These are phyloP conservation scores for Galeopsis tetrahit DNA, from an alignment of 257 asterid genomes.

Conservation along the genomic window DNA sequence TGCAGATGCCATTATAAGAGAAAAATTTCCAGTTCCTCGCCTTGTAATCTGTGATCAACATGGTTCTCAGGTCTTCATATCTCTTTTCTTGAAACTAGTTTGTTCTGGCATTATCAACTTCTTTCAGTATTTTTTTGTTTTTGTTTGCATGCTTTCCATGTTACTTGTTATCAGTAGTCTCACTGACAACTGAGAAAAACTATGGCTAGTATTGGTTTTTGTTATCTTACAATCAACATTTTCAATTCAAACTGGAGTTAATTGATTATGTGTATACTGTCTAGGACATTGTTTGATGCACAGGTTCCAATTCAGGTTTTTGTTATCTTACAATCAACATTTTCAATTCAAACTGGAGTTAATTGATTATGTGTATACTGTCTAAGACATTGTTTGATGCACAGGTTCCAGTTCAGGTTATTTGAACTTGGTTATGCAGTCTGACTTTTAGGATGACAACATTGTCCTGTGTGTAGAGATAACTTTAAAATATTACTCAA, in stretches of 20 bases:
- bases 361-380: conserved; percentile 14
- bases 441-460: not conserved
- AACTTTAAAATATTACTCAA: not conserved
- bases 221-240: not conserved
- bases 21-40: conserved; percentile 98
- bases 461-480: not conserved
- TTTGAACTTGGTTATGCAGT: conserved; percentile 20
- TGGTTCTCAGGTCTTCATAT: conserved; percentile 80
- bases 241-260: not conserved
- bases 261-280: conserved; percentile 17
- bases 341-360: not conserved
- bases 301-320: not conserved
- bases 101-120: conserved; percentile 23
- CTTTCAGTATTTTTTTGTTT: conserved; percentile 5
- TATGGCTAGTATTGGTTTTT: not conserved
- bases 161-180: conserved; percentile 18
- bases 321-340: not conserved
- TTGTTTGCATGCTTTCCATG: conserved; percentile 18
- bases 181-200: not conserved
- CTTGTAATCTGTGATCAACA: conserved; percentile 93
- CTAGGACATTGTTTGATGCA: conserved; percentile 3
- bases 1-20: conserved; percentile 64
- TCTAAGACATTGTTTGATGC: conserved; percentile 5
- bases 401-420: not conserved
- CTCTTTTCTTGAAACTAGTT: conserved; percentile 29